Base-by-base conservation (phyloP, 2,329 filamentous ascomycete species). In the Colletotrichum cordylinicola region DNA sequence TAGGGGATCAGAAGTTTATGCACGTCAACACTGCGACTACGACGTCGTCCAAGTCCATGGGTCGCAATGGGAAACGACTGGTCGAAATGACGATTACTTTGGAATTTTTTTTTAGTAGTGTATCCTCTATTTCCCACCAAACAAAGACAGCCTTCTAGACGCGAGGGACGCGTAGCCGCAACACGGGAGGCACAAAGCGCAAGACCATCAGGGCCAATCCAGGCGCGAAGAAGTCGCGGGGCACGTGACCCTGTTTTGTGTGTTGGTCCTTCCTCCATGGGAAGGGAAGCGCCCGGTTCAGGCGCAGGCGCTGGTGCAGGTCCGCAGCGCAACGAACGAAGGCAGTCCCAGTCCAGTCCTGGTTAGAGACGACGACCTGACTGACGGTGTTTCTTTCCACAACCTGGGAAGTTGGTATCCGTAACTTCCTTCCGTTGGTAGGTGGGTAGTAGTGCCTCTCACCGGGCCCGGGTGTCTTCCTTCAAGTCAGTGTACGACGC, bases 101-200 rank as follows among this genome's bases (percentile, higher is more conserved):
- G 6, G n/a, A 27, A 8, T 16, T 33, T 56, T 6, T 52, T 31
- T 48, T 43, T 71, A 65, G 37, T 29, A 72, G 56, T 29, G 55
- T 37, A 27, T 52, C n/a, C 27, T 21, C 35, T 18, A 18, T 62
- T 61, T 27, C 8, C 24, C 8, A 39, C 31, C 43, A 75, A 72
- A 72, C 62, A 72, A 72, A 68, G 56, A 66, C 56, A 13, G 31
- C 35, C 31, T 48, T 29, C n/a, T 52, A 29, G 56, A 39, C 55
- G 55, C 69, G 62, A 67, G 65, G 43, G 55, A 73, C 73, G 73
- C 69, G 73, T 31, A 58, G 62, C 62, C 62, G 35, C 56, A 64
- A 35, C 39, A 60, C 55, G 72, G 43, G 24, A 64, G 55, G 29
- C 43, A 27, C 55, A 39, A 58, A 72, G 73, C 39, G 73, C 69